phyloP scores from a whole-genome alignment of 495 filamentous ascomycete species.

The Xylaria cubensis region DNA sequence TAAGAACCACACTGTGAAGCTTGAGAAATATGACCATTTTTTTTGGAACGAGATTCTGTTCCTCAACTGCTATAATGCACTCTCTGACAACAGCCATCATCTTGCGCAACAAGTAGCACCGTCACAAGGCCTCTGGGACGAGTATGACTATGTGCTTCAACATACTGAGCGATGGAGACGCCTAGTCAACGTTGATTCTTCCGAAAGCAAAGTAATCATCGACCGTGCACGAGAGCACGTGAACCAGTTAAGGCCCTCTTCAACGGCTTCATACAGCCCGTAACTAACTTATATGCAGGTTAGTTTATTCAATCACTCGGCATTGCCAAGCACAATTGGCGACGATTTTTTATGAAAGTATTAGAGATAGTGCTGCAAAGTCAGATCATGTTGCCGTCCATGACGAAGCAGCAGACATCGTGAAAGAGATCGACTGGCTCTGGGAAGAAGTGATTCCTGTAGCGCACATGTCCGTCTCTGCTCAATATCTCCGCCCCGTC shows the following conservation, averaged over 20 bases:
- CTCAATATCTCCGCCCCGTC: constrained; percentile 37
- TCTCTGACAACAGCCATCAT: neutral
- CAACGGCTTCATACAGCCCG: neutral
- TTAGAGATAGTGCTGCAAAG: neutral
- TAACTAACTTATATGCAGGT: constrained; percentile 31
- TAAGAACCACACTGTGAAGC: neutral
- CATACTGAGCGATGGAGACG: constrained; percentile 19
- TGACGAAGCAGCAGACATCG: constrained; percentile 17
- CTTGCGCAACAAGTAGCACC: neutral
- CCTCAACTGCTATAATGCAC: constrained; percentile 1
- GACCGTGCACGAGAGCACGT: constrained; percentile 33
- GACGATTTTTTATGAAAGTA: constrained; percentile 35
- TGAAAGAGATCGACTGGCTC: constrained; percentile 28
- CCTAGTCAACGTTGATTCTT: constrained; percentile 12
- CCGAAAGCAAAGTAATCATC: constrained; percentile 30
- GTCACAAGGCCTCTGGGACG: constrained; percentile 9
- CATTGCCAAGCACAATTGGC: constrained; percentile 39
- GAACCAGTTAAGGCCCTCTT: constrained; percentile 33
- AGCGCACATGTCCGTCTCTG: constrained; percentile 40
- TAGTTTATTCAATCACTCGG: constrained; percentile 36
- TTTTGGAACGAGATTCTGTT: constrained; percentile 9
- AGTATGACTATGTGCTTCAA: constrained; percentile 23
- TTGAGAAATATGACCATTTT: neutral
- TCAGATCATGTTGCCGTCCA: neutral
- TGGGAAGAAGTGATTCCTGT: constrained; percentile 32